Evolutionary conservation across 495 filamentous ascomycete species (phyloP).

Genomic region (Lasiosphaeria ovina): DNA sequence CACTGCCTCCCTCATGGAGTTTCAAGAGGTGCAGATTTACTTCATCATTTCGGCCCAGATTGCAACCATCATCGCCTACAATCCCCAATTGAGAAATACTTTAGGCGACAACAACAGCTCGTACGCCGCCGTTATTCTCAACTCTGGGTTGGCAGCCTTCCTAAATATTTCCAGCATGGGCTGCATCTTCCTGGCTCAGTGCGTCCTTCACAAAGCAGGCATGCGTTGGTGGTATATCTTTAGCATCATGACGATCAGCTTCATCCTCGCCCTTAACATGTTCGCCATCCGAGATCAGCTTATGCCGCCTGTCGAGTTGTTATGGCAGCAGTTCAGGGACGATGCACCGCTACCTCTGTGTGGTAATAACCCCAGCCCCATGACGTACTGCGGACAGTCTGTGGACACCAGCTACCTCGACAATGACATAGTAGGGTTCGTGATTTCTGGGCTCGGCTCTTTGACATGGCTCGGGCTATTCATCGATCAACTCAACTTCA

Average conservation of each 20-base stretch:
- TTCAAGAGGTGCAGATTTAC: slow-evolving; percentile 17
- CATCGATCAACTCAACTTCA: neutral
- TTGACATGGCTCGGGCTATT: neutral
- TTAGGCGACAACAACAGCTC: too few species aligned
- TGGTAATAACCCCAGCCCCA: slow-evolving; percentile 15
- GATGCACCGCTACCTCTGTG: slow-evolving; percentile 6
- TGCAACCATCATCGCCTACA: slow-evolving; percentile 10
- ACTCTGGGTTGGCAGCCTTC: too few species aligned
- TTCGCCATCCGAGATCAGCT: slow-evolving; percentile 1
- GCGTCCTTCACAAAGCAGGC: neutral
- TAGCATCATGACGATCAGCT: neutral
- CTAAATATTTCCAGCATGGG: neutral
- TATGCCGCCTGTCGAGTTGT: neutral
- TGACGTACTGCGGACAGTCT: slow-evolving; percentile 11
- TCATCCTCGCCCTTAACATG: slow-evolving; percentile 6
- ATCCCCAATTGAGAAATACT: neutral
- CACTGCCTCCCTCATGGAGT: slow-evolving; percentile 12
- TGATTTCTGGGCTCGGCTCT: neutral
- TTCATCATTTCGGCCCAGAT: slow-evolving; percentile 11
- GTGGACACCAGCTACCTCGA: slow-evolving; percentile 5
- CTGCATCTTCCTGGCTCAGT: neutral
- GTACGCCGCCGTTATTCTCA: too few species aligned
- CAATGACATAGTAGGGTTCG: neutral
- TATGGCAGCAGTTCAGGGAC: neutral
- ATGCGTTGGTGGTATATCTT: slow-evolving; percentile 20